phyloP scores from a whole-genome alignment of 2,329 filamentous ascomycete genomes.

The Monilinia aucupariae region DNA sequence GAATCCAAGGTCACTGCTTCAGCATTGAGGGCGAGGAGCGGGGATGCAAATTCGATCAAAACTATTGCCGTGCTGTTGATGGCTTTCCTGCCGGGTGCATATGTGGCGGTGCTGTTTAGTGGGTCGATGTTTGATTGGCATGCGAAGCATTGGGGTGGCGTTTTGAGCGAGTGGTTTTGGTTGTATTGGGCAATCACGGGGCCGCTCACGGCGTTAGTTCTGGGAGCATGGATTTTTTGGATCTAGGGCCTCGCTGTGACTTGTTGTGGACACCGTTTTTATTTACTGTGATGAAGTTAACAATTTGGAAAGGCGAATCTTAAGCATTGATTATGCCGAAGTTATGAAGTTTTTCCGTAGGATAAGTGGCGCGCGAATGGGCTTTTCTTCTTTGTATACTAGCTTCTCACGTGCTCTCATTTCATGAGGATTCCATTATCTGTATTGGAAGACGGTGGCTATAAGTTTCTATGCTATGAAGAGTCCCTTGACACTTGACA shows the following conservation, averaged over 20 bases:
- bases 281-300: neutral
- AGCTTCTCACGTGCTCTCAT: neutral
- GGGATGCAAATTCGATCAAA: neutral
- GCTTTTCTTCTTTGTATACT: neutral
- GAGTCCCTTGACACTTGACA: too few species aligned
- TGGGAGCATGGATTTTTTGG: conserved; percentile 1
- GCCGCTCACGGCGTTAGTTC: neutral
- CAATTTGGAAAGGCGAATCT: neutral
- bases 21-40: neutral
- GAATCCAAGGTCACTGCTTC: conserved; percentile 4
- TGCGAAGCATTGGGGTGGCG: neutral
- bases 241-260: neutral
- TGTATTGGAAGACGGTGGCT: neutral
- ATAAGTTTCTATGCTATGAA: neutral
- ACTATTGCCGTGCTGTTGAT: neutral
- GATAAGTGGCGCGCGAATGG: neutral
- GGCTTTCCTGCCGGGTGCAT: neutral
- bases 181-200: conserved; percentile 10
- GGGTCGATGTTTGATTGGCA: conserved; percentile 13
- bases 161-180: conserved; percentile 14
- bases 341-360: neutral
- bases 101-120: conserved; percentile 1
- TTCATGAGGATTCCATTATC: too few species aligned
- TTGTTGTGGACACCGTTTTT: neutral
- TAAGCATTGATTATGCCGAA: neutral